These are phyloP conservation scores for Phytophthora hybrid DNA, from an alignment of 352 stramenopile species.

Conservation along the genomic window DNA sequence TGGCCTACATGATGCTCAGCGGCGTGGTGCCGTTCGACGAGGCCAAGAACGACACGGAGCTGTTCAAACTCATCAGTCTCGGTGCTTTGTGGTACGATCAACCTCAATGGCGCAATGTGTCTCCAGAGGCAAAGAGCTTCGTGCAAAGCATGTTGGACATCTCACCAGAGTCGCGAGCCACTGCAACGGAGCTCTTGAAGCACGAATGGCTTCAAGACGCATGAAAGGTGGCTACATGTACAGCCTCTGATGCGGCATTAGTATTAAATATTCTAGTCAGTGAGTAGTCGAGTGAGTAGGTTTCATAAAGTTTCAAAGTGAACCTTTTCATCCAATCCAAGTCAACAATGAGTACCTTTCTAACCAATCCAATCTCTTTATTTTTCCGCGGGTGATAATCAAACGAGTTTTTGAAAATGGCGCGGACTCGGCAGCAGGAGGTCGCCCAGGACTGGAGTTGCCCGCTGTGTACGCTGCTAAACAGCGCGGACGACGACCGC, in stretches of 20 bases:
- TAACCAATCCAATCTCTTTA: not conserved
- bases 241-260: slow-evolving; percentile 4
- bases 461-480: slow-evolving; percentile 73
- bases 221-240: slow-evolving; percentile 32
- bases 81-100: slow-evolving; percentile 93
- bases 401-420: slow-evolving; percentile 38
- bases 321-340: slow-evolving; percentile 15
- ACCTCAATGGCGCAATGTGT: slow-evolving; percentile 88
- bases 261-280: slow-evolving; percentile 36
- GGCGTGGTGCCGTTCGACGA: slow-evolving; percentile 68
- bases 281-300: slow-evolving; percentile 19
- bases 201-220: slow-evolving; percentile 61
- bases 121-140: slow-evolving; percentile 82
- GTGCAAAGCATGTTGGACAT: slow-evolving; percentile 91
- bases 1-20: slow-evolving; percentile 93
- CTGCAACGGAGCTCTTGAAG: slow-evolving; percentile 58
- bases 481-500: slow-evolving; percentile 49
- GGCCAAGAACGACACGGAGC: slow-evolving; percentile 54
- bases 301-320: slow-evolving; percentile 8
- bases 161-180: slow-evolving; percentile 74
- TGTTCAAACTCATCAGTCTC: slow-evolving; percentile 89
- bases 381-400: slow-evolving; percentile 32
- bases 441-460: slow-evolving; percentile 63
- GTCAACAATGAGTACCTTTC: rapidly evolving
- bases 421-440: slow-evolving; percentile 30